Base-by-base conservation (phyloP, 108 stramenopile species). In the Discostella stelligeroides region DNA sequence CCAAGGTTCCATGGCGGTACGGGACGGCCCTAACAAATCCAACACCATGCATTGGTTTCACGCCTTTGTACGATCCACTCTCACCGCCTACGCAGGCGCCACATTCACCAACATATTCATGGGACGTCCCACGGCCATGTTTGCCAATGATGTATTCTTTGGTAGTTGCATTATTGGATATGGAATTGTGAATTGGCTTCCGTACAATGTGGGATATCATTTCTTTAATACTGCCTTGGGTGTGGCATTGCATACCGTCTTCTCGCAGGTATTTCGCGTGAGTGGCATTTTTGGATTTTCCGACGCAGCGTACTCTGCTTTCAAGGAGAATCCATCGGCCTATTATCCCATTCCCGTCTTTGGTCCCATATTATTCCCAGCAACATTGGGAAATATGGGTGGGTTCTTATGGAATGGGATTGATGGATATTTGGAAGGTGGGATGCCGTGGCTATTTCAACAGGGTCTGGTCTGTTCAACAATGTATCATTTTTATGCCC, bases 81-180 rank as follows among this genome's bases (percentile, higher is more conserved):
- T 90, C 13, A 60, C 74, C 17, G 86, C 70, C 46, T 94, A 90
- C 70, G 85, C 77, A n/a, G 93, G 93, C 14, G 90, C 87, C 1
- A 70, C 73, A 42, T 84, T 94, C 28, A 82, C 77, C 17, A 81
- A 82, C 56, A 38, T 91, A 6, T 88, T 88, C 83, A 90, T 94
- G 93, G 93, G 93, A 27, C 83, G 85, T 51, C 90, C 90, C 37
- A 90, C 88, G 20, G 75, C 86, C 43, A 89, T 94, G 82, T 60
- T 94, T 2, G 23, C 85, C 5, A 84, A 88, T 56, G 93, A 94
- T 72, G 23, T 94, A 17, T 83, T 79, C 62, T 72, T 88, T 11
- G 81, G 83, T 7, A 61, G 66, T 7, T 83, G 83, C 46, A 34
- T 91, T 12, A 48, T 91, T 2, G 89, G 87, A 12, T 94, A 83